Base-by-base conservation (phyloP, 306 rosid genomes). In the Casuarina cunninghamiana region DNA sequence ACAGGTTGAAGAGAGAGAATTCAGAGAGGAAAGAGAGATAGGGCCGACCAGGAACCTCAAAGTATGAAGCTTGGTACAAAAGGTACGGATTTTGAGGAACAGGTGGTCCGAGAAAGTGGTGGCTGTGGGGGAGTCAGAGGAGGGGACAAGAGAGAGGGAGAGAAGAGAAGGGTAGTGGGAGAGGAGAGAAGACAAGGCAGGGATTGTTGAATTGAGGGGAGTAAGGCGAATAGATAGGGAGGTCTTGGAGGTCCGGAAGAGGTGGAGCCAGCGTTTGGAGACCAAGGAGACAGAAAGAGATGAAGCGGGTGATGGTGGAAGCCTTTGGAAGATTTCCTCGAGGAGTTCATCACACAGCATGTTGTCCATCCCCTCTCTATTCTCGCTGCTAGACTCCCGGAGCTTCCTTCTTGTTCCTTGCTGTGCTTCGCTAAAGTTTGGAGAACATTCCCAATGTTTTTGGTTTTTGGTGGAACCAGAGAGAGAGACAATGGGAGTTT, bases 191-290 rank as follows among this genome's bases (percentile, higher is more conserved):
- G 88, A 61, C 53, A 89, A 79, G 75, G 90, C 84, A 26, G 87
- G 79, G 37, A 84, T 10, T 3, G 77, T 4, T 16, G 86, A 81
- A 63, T 26, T 72, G 39, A 55, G 85, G 49, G 81, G 77, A 48
- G 79, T 39, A 55, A 90, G 66, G 15, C 81, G 91, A 38, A 95
- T 96, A 43, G 96, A 88, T 44, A 95, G 90, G 49, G 91, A 79
- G 69, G 90, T 87, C 55, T 35, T 87, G 50, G 96, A 90, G 12
- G 90, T 79, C 21, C 98, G 91, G 86, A 75, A 84, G 77, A 95
- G 93, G 57, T 45, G 66, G 63, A 95, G 98, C 98, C 98, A 95
- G 12, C 97, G 93, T 77, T 87, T 92, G 73, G 85, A 92, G 77
- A 95, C 97, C 6, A 95, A 75, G 74, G 96, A 79, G 43, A 95